A percentile compares a stretch with the other conserved stretches of the same genome.
Evolutionary conservation across 2,329 filamentous ascomycete species (phyloP).

Genomic region (Neobulgaria alba): DNA sequence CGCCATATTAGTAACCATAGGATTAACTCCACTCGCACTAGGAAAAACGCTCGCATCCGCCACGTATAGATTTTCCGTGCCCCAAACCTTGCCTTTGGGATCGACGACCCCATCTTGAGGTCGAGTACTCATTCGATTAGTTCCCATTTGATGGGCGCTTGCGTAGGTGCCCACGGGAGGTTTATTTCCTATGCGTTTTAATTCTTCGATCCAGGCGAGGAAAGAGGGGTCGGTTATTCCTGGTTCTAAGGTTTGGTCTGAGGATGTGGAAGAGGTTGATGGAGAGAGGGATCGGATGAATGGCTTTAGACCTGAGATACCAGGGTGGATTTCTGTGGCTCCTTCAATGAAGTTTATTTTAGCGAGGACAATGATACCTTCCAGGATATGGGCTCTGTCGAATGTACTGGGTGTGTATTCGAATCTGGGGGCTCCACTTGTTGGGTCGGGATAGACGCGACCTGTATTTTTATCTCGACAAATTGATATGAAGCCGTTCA

Average conservation of each 20-base stretch:
- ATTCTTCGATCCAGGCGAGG: conserved; percentile 47
- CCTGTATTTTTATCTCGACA: conserved; percentile 70
- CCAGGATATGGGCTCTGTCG: conserved; percentile 63
- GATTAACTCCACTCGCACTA: conserved; percentile 69
- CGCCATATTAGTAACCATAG: conserved; percentile 72
- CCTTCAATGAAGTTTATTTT: conserved; percentile 73
- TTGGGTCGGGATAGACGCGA: conserved; percentile 62
- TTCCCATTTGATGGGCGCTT: conserved; percentile 78
- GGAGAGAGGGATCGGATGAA: conserved; percentile 38
- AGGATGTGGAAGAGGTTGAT: not conserved
- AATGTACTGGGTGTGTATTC: conserved; percentile 63
- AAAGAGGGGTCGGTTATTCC: conserved; percentile 53
- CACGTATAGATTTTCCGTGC: conserved; percentile 54
- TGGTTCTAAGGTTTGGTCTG: conserved; percentile 12
- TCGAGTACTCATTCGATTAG: conserved; percentile 57
- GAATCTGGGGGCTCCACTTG: conserved; percentile 55
- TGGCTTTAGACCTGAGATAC: conserved; percentile 51
- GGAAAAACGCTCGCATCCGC: conserved; percentile 71
- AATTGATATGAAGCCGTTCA: conserved; percentile 65
- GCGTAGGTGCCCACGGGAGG: conserved; percentile 46
- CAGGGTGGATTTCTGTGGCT: conserved; percentile 68
- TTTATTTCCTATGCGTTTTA: conserved; percentile 41
- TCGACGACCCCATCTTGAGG: conserved; percentile 49
- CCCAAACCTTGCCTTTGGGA: conserved; percentile 54
- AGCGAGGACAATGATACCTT: conserved; percentile 62